These are phyloP conservation scores for Aspergillus sp. DNA, from an alignment of 2,329 filamentous ascomycete genomes.

Conservation along the genomic window DNA sequence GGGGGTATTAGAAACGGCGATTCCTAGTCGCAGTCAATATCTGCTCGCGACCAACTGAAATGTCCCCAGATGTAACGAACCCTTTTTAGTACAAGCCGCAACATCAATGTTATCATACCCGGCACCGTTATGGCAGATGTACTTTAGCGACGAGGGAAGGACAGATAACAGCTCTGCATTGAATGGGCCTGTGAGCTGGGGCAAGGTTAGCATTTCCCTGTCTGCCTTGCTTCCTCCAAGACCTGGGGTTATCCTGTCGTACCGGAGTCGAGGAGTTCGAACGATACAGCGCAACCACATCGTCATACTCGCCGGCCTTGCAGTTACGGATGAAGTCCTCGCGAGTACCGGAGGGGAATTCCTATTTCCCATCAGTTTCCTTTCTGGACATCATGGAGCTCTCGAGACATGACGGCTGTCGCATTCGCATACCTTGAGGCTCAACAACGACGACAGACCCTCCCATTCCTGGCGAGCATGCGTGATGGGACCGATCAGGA, in stretches of 20 bases:
- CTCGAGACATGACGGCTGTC: background rate
- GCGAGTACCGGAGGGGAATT: slow-evolving; percentile 47
- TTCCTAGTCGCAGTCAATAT: slow-evolving; percentile 13
- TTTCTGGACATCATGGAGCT: background rate
- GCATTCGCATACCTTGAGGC: slow-evolving; percentile 28
- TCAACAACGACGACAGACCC: slow-evolving; percentile 32
- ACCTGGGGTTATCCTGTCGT: background rate
- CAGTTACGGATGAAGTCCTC: slow-evolving; percentile 50
- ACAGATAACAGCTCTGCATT: slow-evolving; percentile 40
- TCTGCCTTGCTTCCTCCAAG: background rate
- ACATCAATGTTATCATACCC: slow-evolving; percentile 56
- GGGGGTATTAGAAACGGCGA: slow-evolving; percentile 39
- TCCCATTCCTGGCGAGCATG: slow-evolving; percentile 39
- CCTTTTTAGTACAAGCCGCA: slow-evolving; percentile 41
- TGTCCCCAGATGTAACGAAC: slow-evolving; percentile 10
- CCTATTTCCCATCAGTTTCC: slow-evolving; percentile 23
- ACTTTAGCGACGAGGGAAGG: slow-evolving; percentile 40
- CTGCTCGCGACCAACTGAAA: no score
- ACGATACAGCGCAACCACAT: slow-evolving; percentile 50
- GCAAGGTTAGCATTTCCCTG: background rate
- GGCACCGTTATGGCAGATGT: slow-evolving; percentile 49
- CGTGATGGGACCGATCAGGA: slow-evolving; percentile 39
- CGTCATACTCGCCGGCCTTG: slow-evolving; percentile 47
- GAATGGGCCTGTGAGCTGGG: slow-evolving; percentile 40
- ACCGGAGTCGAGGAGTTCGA: slow-evolving; percentile 50